Conservation (phyloP, 345 rosid genomes). For the Turritis glabra region DNA sequence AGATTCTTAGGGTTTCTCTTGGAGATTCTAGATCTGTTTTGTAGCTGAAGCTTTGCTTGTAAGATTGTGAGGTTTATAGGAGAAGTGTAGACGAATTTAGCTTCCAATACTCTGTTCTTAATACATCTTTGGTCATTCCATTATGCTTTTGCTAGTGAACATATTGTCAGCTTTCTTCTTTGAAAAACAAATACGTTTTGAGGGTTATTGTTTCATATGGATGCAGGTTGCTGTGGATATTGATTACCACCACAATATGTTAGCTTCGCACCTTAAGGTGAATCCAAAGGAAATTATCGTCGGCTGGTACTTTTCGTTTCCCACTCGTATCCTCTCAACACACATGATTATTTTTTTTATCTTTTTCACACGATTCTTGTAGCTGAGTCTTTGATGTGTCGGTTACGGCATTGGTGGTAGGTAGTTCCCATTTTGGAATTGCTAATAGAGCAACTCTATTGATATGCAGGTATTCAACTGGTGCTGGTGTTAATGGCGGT, state of each 20-base stretch:
- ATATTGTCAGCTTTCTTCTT: not conserved
- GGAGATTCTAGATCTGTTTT: slow-evolving; percentile 24
- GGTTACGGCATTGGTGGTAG: not conserved
- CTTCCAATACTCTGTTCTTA: too few relatives aligned
- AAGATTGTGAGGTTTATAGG: not conserved
- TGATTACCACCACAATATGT: slow-evolving; percentile 94
- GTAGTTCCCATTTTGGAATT: not conserved
- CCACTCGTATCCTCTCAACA: not conserved
- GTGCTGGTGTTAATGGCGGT: slow-evolving; percentile 84
- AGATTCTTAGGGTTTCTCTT: not conserved
- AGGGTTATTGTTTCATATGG: not conserved
- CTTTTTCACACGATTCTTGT: not conserved
- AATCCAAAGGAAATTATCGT: slow-evolving; percentile 94
- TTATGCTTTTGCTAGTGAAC: not conserved
- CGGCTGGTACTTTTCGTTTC: slow-evolving; percentile 70
- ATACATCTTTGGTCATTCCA: not conserved
- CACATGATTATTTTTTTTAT: not conserved
- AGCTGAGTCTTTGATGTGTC: not conserved
- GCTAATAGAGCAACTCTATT: not conserved
- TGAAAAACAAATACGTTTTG: not conserved
- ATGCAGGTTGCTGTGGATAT: slow-evolving; percentile 93
- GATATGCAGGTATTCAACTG: slow-evolving; percentile 84
- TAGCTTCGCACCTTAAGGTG: slow-evolving; percentile 80
- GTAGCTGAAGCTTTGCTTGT: slow-evolving; percentile 9
- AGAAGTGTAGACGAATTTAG: not conserved